Evolutionary conservation across 768 basidiomycete species (phyloP), one percentile per base, ranked within the genome.

Genomic region (Arthromyces matolae): DNA sequence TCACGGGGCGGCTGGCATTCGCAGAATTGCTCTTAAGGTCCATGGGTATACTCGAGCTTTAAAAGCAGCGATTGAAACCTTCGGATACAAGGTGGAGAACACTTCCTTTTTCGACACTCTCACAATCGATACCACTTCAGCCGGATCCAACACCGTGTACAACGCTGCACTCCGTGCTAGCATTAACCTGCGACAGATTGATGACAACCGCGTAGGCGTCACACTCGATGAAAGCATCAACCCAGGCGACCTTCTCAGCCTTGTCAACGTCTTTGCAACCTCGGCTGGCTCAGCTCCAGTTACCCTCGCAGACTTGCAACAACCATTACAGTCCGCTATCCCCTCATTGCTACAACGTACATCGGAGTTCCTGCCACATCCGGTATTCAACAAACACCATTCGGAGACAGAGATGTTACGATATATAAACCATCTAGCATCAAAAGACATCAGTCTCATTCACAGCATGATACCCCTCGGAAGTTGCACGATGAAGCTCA

Each of bases 341-440:
- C 84, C 86, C n/a, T 50, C 71, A 8, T 53, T 60, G 24, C 71
- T 88, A 42, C 72, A 64, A 38, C 84, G 85, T 34, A 81, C 75
- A 2, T 86, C 88, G 2, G 68, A 78, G 33, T 89, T 83, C 68
- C 76, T 99, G 9, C 78, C 81, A 0, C 90, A 99, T 64, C 79
- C 89, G 1, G 91, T 96, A 31, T 99, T 95, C 74, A 98, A 97
- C 74, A 83, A 86, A 46, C 88, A 97, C 60, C 95, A 98, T 64
- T 95, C 93, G 4, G 96, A 99, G 73, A 99, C 96, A 0, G 93
- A 97, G 70, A 93, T 99, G 89, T 74, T 99, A 27, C 92, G 96
- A 29, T 96, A 97, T 68, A 90, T 98, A 60, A 82, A 91, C 69
- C 87, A 93, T 57, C 80, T 99, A 40, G 89, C 93, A 51, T 84